A percentile compares a stretch with the other conserved stretches of the same genome.
phyloP scores from a whole-genome alignment of 768 basidiomycete species.

The Multifurca ochricompacta region DNA sequence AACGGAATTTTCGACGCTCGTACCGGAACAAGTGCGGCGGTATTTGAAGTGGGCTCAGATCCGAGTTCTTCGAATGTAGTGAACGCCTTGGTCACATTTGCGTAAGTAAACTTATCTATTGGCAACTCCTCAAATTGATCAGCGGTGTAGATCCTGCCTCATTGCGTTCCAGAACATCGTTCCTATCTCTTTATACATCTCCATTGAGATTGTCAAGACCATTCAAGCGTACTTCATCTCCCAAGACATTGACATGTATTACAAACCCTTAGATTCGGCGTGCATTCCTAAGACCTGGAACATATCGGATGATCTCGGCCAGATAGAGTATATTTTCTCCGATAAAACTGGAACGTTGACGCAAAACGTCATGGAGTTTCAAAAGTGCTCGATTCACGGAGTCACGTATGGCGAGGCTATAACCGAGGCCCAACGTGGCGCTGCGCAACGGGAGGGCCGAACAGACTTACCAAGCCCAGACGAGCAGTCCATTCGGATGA shows the following conservation, averaged over 20 bases:
- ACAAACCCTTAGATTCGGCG: constrained; percentile 72
- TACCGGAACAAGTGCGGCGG: constrained; percentile 54
- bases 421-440: constrained; percentile 92
- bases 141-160: constrained; percentile 62
- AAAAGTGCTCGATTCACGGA: constrained; percentile 85
- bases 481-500: constrained; percentile 63
- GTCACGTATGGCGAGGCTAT: constrained; percentile 87
- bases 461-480: constrained; percentile 56
- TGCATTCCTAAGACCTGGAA: constrained; percentile 98
- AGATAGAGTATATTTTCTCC: constrained; percentile 92
- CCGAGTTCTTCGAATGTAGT: constrained; percentile 53
- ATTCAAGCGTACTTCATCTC: constrained; percentile 96
- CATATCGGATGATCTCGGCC: constrained; percentile 96
- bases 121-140: neutral
- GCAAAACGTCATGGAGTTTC: constrained; percentile 98
- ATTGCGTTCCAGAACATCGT: constrained; percentile 98
- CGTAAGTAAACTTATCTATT: constrained; percentile 43
- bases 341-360: constrained; percentile 98
- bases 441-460: constrained; percentile 77
- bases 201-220: constrained; percentile 97
- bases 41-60: constrained; percentile 63
- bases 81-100: constrained; percentile 84
- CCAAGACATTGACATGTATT: constrained; percentile 96
- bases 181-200: constrained; percentile 92
- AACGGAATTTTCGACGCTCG: constrained; percentile 63